Evolutionary conservation across 306 rosid species (phyloP), one percentile per base, ranked within the genome.

Genomic region (Erythrophleum fordii): DNA sequence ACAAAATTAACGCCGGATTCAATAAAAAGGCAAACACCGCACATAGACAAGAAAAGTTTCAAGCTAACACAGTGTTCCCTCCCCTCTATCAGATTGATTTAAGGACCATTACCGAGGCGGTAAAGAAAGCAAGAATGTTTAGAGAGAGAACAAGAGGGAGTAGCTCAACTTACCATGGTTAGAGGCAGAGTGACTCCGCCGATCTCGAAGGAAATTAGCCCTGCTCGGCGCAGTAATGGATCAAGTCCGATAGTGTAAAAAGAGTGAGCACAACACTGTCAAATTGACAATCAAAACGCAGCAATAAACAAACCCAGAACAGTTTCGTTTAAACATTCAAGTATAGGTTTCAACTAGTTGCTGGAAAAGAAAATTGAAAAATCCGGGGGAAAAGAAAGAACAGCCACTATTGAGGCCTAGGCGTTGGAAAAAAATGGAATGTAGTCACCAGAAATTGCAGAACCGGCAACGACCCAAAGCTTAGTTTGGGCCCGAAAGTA

Each of bases 151-250:
- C 12, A 48, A 72, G 28, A 51, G 61, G 8, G 12, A 52, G 20
- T 16, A 31, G 53, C 22, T 41, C 26, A 22, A 29, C 41, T 56
- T 23, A 74, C 78, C 78, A 74, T 74, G 78, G 18, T 74, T 74
- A 31, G 42, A 58, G 55, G 69, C 34, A 74, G 67, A 39, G n/a
- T 52, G 51, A 56, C 22, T 51, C 42, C 0, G 23, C 28, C n/a
- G 17, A 18, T 29, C 60, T 22, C 7, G 1, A 28, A 16, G 48
- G 34, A 22, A 39, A 25, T 18, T 10, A 59, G 66, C 23, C 51
- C 20, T 9, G 37, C 34, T 39, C n/a, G 16, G 51, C 4, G 16
- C 46, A 22, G 52, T 41, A 68, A 0, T 39, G 48, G 52, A 68
- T 5, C 5, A 11, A 39, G 31, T 25, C 73, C 17, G 73, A 22